Evolutionary conservation across 768 basidiomycete genomes (phyloP).

Genomic region (Psilocybe cubensis): DNA sequence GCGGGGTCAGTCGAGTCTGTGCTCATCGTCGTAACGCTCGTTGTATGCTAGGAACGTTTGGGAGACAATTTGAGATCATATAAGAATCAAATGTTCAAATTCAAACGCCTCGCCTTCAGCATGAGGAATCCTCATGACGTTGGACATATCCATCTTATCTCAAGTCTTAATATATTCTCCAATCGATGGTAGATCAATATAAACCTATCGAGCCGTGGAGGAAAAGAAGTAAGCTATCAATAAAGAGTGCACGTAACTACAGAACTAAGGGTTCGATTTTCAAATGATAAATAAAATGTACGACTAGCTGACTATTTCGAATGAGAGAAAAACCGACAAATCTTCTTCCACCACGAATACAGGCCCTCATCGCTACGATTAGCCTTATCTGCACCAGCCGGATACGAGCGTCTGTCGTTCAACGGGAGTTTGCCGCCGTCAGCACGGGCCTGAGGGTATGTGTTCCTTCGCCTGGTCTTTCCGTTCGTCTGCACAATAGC

Average conservation of each 20-base stretch:
- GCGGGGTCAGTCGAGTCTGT: slow-evolving; percentile 1
- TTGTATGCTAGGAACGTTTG: neutral
- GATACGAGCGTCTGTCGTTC: neutral
- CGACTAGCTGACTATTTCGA: no score
- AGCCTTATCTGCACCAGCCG: neutral
- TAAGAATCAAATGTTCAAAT: neutral
- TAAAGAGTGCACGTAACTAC: no score
- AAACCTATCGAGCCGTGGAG: no score
- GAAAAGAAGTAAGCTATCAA: no score
- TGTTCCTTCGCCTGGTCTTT: slow-evolving; percentile 16
- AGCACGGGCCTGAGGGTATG: slow-evolving; percentile 6
- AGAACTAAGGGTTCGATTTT: no score
- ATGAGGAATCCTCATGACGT: neutral
- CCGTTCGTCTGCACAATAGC: slow-evolving; percentile 6
- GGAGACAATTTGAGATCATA: neutral
- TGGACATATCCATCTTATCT: neutral
- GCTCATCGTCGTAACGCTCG: neutral
- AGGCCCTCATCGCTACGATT: neutral
- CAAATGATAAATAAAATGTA: no score
- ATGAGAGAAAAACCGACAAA: neutral
- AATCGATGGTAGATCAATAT: neutral
- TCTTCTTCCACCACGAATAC: neutral
- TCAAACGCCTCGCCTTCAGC: neutral
- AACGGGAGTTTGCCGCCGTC: neutral
- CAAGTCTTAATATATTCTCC: neutral